Evolutionary conservation across 2,329 filamentous ascomycete species (phyloP), one percentile per base, ranked within the genome.

Genomic region (Thelonectria olida): DNA sequence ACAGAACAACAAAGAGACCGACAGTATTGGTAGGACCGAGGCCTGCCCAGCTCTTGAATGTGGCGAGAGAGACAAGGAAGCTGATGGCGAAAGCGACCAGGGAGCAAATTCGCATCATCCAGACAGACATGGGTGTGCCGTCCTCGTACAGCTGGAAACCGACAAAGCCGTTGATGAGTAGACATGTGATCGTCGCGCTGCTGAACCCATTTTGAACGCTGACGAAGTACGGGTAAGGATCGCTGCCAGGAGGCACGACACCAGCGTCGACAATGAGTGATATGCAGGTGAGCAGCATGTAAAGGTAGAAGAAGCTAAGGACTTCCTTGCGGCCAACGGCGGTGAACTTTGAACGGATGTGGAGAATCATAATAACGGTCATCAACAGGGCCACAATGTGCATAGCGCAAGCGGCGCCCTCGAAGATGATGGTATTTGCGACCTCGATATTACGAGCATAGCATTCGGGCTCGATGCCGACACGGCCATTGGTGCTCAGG

Each of bases 71-170:
- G 53, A 99, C 90, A 54, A 95, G 87, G 74, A 96, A 96, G 48
- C 90, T 91, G 72, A 99, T 88, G 65, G 90, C 81, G 79, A 97
- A 98, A 81, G 96, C 95, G 65, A 84, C 86, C 15, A 91, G 79
- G 2, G 92, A 97, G 74, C 88, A 89, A 27, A 92, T 80, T 54
- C 95, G 90, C 63, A 99, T 82, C 70, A 97, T 88, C 96, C 96
- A 99, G 42, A 99, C 90, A 0, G 94, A 97, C 39, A 98, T 82
- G 2, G 91, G 90, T 2, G 96, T 99, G 51, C 96, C 96, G 73
- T 99, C 96, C 79, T 99, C 96, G 77, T 99, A 99, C 12, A 99
- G 84, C 79, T 98, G 96, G 79, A 99, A 99, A 31, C 96, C 96
- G 54, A 99, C 95, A 74, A 99, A 99, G 42, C 96, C 96, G 77